Evolutionary conservation across 305 asterid genomes (phyloP).

Genomic region (Fraxinus nigra): DNA sequence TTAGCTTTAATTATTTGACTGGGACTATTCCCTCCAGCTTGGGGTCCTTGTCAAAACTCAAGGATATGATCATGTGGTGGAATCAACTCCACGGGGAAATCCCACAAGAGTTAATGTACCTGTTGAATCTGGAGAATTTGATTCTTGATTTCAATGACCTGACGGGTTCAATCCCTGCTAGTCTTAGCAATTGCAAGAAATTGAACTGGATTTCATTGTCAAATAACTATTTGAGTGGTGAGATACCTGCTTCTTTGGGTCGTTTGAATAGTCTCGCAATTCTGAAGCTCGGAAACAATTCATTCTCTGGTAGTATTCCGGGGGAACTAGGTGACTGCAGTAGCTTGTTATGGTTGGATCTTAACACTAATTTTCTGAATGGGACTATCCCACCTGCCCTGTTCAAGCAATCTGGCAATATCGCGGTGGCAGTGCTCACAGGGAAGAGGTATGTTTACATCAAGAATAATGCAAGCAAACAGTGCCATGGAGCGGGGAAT

Average conservation of each 20-base stretch:
- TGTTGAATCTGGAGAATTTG: slow-evolving; percentile 50
- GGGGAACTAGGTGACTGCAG: slow-evolving; percentile 68
- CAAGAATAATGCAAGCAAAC: slow-evolving; percentile 75
- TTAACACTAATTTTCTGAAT: slow-evolving; percentile 54
- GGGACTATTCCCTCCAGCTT: slow-evolving; percentile 56
- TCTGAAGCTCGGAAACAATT: slow-evolving; percentile 56
- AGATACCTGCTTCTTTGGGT: slow-evolving; percentile 63
- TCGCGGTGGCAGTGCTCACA: slow-evolving; percentile 54
- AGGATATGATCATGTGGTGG: slow-evolving; percentile 54
- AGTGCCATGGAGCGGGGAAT: slow-evolving; percentile 93
- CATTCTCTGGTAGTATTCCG: slow-evolving; percentile 58
- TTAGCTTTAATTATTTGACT: slow-evolving; percentile 52
- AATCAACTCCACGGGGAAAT: slow-evolving; percentile 73
- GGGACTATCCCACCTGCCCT: slow-evolving; percentile 70
- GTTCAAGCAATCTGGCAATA: slow-evolving; percentile 84
- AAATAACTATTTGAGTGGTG: slow-evolving; percentile 48
- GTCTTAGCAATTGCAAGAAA: slow-evolving; percentile 57
- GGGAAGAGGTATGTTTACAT: slow-evolving; percentile 67
- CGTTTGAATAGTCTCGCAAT: slow-evolving; percentile 46
- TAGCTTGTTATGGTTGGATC: slow-evolving; percentile 84
- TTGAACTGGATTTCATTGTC: slow-evolving; percentile 72
- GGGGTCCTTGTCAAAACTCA: slow-evolving; percentile 50
- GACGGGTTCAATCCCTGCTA: slow-evolving; percentile 54
- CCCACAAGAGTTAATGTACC: slow-evolving; percentile 58
- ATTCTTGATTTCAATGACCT: slow-evolving; percentile 66